Evolutionary conservation across 345 rosid genomes (phyloP).

Genomic region (Camelina neglecta): DNA sequence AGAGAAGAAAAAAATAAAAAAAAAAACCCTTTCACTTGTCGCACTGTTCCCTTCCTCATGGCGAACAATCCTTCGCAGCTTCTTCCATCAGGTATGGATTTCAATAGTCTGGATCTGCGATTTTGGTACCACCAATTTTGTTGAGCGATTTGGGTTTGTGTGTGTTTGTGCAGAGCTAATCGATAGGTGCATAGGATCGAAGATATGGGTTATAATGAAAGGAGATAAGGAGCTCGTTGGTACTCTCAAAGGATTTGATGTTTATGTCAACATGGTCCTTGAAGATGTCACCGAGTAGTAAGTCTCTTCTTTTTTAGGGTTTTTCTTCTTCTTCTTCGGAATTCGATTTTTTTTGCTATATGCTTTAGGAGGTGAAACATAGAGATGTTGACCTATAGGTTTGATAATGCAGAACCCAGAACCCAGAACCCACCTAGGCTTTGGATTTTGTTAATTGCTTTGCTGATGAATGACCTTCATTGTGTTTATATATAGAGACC

Average conservation of each 20-base stretch:
- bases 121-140: neutral
- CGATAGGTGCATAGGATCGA: conserved; percentile 86
- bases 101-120: conserved; percentile 9
- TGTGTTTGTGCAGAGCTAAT: conserved; percentile 62
- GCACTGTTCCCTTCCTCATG: conserved; percentile 45
- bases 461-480: conserved; percentile 3
- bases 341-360: neutral
- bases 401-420: neutral
- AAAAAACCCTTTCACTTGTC: conserved; percentile 14
- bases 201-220: conserved; percentile 91
- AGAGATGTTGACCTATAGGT: too few species aligned
- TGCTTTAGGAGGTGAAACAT: neutral
- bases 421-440: too few species aligned
- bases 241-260: conserved; percentile 77
- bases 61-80: conserved; percentile 82
- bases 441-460: neutral
- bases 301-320: conserved; percentile 39
- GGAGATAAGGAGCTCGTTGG: conserved; percentile 94
- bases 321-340: neutral
- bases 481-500: neutral
- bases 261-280: conserved; percentile 82
- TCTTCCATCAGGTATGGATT: conserved; percentile 63
- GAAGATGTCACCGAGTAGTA: conserved; percentile 81
- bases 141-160: neutral
- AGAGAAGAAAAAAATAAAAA: neutral